phyloP scores from a whole-genome alignment of 2,329 filamentous ascomycete genomes.

The Sclerotinia borealis region DNA sequence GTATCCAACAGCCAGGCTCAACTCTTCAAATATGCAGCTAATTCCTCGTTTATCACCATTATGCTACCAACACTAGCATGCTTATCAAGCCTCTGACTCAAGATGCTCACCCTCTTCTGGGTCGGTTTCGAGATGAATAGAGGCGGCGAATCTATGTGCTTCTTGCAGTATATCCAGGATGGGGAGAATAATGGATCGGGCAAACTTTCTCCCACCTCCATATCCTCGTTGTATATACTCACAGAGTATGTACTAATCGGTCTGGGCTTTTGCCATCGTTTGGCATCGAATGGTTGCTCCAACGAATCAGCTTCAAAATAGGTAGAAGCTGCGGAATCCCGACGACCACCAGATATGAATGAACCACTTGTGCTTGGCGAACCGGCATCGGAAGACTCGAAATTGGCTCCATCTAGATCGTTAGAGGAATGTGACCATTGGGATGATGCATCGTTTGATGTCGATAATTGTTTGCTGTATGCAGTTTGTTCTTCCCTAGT shows the following conservation, averaged over 20 bases:
- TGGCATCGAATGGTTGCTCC: neutral
- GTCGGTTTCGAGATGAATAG: neutral
- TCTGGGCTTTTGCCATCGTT: neutral
- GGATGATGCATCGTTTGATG: neutral
- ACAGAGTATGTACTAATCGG: conserved; percentile 20
- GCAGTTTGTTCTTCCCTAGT: neutral
- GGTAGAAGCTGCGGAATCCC: neutral
- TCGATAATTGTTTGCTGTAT: neutral
- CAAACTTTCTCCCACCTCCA: neutral
- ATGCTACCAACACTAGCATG: neutral
- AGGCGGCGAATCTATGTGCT: neutral
- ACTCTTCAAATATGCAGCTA: neutral
- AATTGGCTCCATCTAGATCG: conserved; percentile 3
- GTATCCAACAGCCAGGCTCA: neutral
- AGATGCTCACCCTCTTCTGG: neutral
- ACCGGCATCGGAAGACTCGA: neutral
- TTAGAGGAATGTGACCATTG: conserved; percentile 9
- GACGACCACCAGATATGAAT: neutral
- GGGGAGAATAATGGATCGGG: neutral
- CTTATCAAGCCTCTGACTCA: neutral
- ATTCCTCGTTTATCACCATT: neutral
- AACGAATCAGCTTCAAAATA: neutral
- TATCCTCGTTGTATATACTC: conserved; percentile 15
- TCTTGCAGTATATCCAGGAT: neutral
- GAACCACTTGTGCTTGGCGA: neutral